phyloP scores from a whole-genome alignment of 1,139 yeast species.

The Hemisphaericaspora subhashii region DNA sequence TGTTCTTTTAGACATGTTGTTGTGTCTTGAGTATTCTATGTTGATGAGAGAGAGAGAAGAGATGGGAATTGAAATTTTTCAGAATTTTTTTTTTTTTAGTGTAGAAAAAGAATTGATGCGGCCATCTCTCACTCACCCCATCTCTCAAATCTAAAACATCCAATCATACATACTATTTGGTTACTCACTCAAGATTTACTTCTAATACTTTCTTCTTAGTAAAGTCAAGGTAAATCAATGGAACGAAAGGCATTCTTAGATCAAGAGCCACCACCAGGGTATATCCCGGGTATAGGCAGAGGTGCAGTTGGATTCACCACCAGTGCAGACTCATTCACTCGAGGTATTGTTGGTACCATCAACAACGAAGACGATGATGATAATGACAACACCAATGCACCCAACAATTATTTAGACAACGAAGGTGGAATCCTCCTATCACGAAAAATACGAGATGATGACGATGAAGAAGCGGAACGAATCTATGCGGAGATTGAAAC shows the following conservation, averaged over 20 bases:
- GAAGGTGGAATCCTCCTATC: slow-evolving; percentile 24
- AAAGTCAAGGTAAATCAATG: slow-evolving; percentile 25
- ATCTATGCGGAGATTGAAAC: slow-evolving; percentile 68
- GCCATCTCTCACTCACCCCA: background rate
- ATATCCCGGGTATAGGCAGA: slow-evolving; percentile 89
- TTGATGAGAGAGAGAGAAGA: background rate
- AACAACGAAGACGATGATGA: slow-evolving; percentile 30
- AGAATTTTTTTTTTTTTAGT: slow-evolving; percentile 4
- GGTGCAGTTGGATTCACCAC: slow-evolving; percentile 95
- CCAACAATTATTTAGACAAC: slow-evolving; percentile 10
- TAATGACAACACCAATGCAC: slow-evolving; percentile 21
- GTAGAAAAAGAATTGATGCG: too few relatives aligned
- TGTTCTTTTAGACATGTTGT: slow-evolving; percentile 63
- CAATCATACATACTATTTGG: slow-evolving; percentile 1
- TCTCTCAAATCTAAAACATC: background rate
- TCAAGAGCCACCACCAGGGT: slow-evolving; percentile 87
- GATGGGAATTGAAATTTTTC: background rate
- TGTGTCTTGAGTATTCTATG: slow-evolving; percentile 1
- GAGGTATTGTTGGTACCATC: slow-evolving; percentile 31
- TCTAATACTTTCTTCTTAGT: background rate
- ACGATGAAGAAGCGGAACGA: slow-evolving; percentile 72
- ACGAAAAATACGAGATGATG: slow-evolving; percentile 43
- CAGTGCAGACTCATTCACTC: slow-evolving; percentile 69
- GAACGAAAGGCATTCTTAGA: slow-evolving; percentile 68
- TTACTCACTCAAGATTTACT: too few relatives aligned